These are phyloP conservation scores for Lepraria neglecta DNA, from an alignment of 495 filamentous ascomycete species.

Conservation along the genomic window DNA sequence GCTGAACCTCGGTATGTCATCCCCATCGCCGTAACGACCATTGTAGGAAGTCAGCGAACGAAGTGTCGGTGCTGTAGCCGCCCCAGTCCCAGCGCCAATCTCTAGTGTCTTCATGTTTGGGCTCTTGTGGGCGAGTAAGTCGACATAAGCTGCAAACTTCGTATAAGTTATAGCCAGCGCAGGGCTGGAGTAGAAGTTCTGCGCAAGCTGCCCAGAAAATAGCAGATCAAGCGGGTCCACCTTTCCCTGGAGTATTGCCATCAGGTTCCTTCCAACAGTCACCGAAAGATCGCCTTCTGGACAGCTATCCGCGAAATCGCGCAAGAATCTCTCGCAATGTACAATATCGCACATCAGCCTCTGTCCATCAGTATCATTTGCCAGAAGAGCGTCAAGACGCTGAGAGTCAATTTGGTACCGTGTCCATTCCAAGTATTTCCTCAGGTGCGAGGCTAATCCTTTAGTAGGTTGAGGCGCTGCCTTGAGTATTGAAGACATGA, in stretches of 20 bases:
- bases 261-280: not conserved
- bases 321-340: not conserved
- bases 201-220: not conserved
- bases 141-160: conserved; percentile 19
- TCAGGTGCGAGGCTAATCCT: no score
- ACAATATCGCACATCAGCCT: no score
- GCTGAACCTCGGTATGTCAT: not conserved
- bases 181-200: not conserved
- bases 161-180: no score
- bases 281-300: not conserved
- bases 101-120: conserved; percentile 42
- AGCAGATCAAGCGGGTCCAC: not conserved
- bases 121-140: conserved; percentile 33
- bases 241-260: not conserved
- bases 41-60: no score
- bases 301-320: not conserved
- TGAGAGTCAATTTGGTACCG: no score
- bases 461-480: no score
- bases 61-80: not conserved
- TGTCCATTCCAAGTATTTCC: no score
- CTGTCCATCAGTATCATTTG: no score
- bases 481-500: no score
- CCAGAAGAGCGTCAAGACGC: no score
- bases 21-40: not conserved
- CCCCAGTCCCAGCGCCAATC: conserved; percentile 47